Conservation (phyloP, 495 filamentous ascomycete genomes). For the Gamarada debralockiae region DNA sequence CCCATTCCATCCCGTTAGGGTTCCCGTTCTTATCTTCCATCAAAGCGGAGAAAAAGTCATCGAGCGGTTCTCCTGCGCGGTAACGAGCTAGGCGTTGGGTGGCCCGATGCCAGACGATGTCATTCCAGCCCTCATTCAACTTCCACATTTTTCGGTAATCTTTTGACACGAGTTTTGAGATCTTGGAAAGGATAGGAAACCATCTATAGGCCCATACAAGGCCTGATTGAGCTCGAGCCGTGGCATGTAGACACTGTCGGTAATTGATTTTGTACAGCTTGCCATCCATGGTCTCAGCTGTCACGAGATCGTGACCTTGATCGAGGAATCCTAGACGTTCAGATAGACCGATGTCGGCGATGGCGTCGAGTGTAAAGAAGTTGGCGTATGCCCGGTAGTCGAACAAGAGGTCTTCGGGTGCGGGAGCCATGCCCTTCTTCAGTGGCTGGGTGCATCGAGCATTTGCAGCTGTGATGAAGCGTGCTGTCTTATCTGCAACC, state of each 20-base stretch:
- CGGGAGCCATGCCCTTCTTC: slow-evolving; percentile 26
- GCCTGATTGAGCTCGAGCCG: slow-evolving; percentile 36
- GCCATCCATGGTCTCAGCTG: slow-evolving; percentile 38
- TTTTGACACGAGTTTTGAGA: slow-evolving; percentile 22
- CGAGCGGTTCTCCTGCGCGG: slow-evolving; percentile 46
- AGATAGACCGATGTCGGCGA: slow-evolving; percentile 49
- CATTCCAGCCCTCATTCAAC: slow-evolving; percentile 28
- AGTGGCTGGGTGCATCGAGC: slow-evolving; percentile 20
- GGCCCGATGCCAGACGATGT: slow-evolving; percentile 37
- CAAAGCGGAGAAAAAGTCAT: slow-evolving; percentile 54
- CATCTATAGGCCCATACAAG: slow-evolving; percentile 45
- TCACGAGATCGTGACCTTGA: slow-evolving; percentile 37
- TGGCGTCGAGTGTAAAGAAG: slow-evolving; percentile 45
- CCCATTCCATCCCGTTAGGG: slow-evolving; percentile 27
- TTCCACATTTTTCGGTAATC: slow-evolving; percentile 22
- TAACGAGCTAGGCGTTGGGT: slow-evolving; percentile 37
- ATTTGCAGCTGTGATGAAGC: slow-evolving; percentile 40
- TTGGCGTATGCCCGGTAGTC: slow-evolving; percentile 43
- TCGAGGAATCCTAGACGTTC: slow-evolving; percentile 51
- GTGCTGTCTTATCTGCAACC: slow-evolving; percentile 46
- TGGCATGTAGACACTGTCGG: slow-evolving; percentile 43
- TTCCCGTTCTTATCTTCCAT: slow-evolving; percentile 48
- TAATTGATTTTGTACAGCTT: slow-evolving; percentile 34
- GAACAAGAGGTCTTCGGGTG: slow-evolving; percentile 27
- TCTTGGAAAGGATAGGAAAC: slow-evolving; percentile 29